Evolutionary conservation across 2,329 filamentous ascomycete species (phyloP).

Genomic region (Dactylellina sp.): DNA sequence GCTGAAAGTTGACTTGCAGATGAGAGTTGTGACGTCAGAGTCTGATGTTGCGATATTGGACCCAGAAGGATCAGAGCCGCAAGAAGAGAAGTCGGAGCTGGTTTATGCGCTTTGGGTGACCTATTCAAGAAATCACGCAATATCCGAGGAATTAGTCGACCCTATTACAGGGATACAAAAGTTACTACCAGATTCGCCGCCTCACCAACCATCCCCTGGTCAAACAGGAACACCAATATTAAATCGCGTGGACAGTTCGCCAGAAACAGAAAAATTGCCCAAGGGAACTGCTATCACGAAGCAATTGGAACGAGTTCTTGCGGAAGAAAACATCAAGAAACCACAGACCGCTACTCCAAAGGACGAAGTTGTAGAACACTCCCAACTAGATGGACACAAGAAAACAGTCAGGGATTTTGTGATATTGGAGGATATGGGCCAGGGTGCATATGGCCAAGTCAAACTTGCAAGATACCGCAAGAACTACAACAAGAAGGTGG

Average conservation of each 20-base stretch:
- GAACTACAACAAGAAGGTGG: slow-evolving; percentile 80
- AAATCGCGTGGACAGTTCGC: slow-evolving; percentile 27
- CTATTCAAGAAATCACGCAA: slow-evolving; percentile 90
- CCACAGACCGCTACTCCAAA: slow-evolving; percentile 69
- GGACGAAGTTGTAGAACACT: slow-evolving; percentile 61
- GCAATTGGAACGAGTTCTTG: slow-evolving; percentile 44
- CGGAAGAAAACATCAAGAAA: slow-evolving; percentile 65
- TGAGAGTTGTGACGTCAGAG: slow-evolving; percentile 93
- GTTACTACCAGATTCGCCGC: slow-evolving; percentile 73
- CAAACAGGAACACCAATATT: slow-evolving; percentile 74
- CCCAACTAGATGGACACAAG: slow-evolving; percentile 66
- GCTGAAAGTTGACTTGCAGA: slow-evolving; percentile 93
- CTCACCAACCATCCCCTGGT: slow-evolving; percentile 81
- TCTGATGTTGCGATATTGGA: slow-evolving; percentile 73
- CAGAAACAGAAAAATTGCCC: slow-evolving; percentile 25
- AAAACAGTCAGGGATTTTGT: slow-evolving; percentile 90
- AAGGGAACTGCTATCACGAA: slow-evolving; percentile 41
- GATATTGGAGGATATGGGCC: slow-evolving; percentile 97
- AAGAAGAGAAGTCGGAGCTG: slow-evolving; percentile 75
- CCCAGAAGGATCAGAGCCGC: slow-evolving; percentile 68
- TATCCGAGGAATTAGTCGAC: slow-evolving; percentile 71
- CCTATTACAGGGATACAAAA: slow-evolving; percentile 70
- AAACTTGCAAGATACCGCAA: slow-evolving; percentile 91
- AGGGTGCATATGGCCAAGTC: slow-evolving; percentile 96
- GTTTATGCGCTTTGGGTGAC: slow-evolving; percentile 98